Evolutionary conservation across 2,329 filamentous ascomycete genomes (phyloP).

Genomic region (Neocucurbitaria cava): DNA sequence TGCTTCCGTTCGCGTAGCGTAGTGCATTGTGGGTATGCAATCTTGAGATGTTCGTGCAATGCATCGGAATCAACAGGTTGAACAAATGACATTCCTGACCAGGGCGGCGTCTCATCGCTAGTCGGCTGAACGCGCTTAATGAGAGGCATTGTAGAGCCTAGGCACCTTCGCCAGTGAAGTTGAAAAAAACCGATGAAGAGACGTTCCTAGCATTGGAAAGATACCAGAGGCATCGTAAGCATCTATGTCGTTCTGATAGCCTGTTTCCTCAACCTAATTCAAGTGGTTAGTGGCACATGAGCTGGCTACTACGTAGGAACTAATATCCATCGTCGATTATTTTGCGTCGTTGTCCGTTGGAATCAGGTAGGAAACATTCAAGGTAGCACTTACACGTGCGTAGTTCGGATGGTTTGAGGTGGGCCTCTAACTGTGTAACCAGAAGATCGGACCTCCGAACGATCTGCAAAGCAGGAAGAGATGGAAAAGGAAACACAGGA

Average conservation of each 20-base stretch:
- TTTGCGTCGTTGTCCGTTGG: neutral
- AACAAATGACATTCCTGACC: slow-evolving; percentile 33
- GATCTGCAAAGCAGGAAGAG: neutral
- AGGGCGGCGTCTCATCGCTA: slow-evolving; percentile 32
- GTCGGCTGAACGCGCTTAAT: slow-evolving; percentile 26
- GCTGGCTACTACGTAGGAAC: neutral
- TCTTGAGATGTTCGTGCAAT: slow-evolving; percentile 29
- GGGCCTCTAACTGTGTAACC: neutral
- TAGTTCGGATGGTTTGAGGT: neutral
- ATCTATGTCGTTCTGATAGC: neutral
- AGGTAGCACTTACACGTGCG: neutral
- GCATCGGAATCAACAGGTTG: slow-evolving; percentile 32
- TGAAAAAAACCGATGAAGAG: neutral
- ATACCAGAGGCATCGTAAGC: neutral
- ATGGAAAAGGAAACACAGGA: neutral
- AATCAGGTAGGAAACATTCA: neutral
- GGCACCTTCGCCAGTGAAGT: neutral
- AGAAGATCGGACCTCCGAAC: neutral
- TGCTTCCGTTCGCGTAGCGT: slow-evolving; percentile 35
- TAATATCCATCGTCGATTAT: neutral
- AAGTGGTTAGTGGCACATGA: neutral
- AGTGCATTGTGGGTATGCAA: slow-evolving; percentile 23
- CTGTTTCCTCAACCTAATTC: neutral
- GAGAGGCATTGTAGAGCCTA: slow-evolving; percentile 8
- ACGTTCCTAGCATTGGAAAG: neutral